phyloP scores from a whole-genome alignment of 1,284 basidiomycete genomes.

The Austroboletus novae-zelandiae region DNA sequence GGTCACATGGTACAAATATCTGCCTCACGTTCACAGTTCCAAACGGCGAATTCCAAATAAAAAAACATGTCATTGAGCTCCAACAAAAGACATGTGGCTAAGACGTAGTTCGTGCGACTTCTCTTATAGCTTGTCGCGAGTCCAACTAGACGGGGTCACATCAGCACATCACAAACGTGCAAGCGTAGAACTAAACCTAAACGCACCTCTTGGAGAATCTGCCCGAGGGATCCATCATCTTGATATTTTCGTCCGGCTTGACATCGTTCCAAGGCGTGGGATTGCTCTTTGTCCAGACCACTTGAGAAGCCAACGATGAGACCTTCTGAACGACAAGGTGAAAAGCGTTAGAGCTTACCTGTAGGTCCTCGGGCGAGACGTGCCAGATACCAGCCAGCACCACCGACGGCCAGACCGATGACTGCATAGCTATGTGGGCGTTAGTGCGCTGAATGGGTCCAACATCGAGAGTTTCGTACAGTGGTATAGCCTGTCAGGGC shows the following conservation, averaged over 20 bases:
- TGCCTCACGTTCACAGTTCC: not conserved
- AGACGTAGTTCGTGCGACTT: constrained; percentile 2
- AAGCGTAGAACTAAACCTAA: constrained; percentile 10
- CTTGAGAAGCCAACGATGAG: constrained; percentile 35
- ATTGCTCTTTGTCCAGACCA: constrained; percentile 79
- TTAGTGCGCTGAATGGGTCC: constrained; percentile 14
- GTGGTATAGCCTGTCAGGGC: constrained; percentile 65
- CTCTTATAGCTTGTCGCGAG: constrained; percentile 59
- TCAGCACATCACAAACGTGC: not conserved
- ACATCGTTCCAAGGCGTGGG: constrained; percentile 79
- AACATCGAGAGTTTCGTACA: constrained; percentile 48
- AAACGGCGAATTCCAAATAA: not conserved
- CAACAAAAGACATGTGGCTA: not conserved
- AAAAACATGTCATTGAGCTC: constrained; percentile 21
- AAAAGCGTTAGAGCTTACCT: constrained; percentile 42
- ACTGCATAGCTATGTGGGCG: constrained; percentile 57
- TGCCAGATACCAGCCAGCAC: constrained; percentile 68
- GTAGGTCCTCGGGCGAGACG: constrained; percentile 70
- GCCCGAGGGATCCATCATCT: constrained; percentile 66
- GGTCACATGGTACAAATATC: too few species aligned
- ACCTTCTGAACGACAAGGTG: not conserved
- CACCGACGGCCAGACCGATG: constrained; percentile 61
- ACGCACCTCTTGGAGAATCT: constrained; percentile 67
- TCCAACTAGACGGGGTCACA: constrained; percentile 50
- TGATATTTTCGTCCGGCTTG: constrained; percentile 68